Conservation (phyloP, 192 early-diverging fungal species). For the Backusella luteola region DNA sequence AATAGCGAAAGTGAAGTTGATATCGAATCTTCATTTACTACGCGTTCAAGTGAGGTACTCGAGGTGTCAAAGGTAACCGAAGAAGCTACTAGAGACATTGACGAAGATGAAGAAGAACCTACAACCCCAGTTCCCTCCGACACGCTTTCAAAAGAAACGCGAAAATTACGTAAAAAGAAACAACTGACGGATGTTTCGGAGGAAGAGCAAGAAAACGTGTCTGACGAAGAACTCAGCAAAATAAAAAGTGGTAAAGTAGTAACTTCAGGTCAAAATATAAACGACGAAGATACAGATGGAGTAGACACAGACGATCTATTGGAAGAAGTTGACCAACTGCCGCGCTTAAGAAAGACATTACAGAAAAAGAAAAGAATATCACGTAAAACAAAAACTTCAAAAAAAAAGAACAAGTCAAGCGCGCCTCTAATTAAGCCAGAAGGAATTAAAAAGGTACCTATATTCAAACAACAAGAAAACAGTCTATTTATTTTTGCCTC, state of each 20-base stretch:
- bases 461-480: not conserved
- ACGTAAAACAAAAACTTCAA: not conserved
- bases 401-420: not conserved
- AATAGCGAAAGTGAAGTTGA: constrained; percentile 11
- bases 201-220: not conserved
- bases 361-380: not conserved
- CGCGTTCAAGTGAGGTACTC: not conserved
- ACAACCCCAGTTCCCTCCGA: not conserved
- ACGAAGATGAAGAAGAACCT: constrained; percentile 3
- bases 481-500: not conserved
- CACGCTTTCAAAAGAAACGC: constrained; percentile 21
- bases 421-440: not conserved
- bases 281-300: constrained; percentile 15
- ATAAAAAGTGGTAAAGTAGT: not conserved
- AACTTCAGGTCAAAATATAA: not conserved
- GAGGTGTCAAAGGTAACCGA: not conserved
- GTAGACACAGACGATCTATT: constrained; percentile 29
- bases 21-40: not conserved
- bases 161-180: constrained; percentile 33
- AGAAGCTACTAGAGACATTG: not conserved
- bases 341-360: constrained; percentile 1
- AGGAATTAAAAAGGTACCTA: constrained; percentile 1
- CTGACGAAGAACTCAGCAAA: not conserved
- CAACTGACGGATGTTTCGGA: not conserved
- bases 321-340: constrained; percentile 18